Base-by-base conservation (phyloP, 2,329 filamentous ascomycete species). In the Fusarium decemcellulare region DNA sequence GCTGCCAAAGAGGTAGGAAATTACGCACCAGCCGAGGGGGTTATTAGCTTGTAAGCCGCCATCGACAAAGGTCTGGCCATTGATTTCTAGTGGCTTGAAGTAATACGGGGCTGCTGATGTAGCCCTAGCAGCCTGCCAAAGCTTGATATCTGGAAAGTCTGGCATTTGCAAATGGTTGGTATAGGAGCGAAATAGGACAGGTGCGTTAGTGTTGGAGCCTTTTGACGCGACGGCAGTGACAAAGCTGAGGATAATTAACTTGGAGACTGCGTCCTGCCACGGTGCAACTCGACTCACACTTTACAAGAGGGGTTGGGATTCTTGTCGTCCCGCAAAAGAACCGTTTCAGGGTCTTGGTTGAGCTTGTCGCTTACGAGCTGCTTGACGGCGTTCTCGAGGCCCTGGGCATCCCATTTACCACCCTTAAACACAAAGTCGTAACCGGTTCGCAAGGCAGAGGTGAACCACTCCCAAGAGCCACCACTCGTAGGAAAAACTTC, bases 51-150 rank as follows among this genome's bases (percentile, higher is more conserved):
- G 47, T 8, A 66, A 48, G 9, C 63, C 63, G 12, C 63, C 63
- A 23, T 66, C 63, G 5, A 66, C 29, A 36, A 63, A 58, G 15
- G 36, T 34, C 12, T 63, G 37, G 10, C 46, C 52, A 7, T 43
- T 56, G 15, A 63, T 47, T 3, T 32, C 50, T 6, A 63, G 48
- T 10, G 61, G 61, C 3, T 42, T 34, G 15, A 63, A 63, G 34
- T 59, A 63, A 15, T 34, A 36, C 6, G 61, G 61, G 4, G 61
- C 61, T 10, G 61, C 61, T 3, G 61, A 60, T 4, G 56, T 63
- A 8, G 61, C 61, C 3, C 61, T 55, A 14, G 61, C 61, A 9
- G 61, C 61, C 36, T 63, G 32, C 61, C 61, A 63, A 5, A 63
- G 48, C 43, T 63, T 63, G 30, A 63, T 60, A 8, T 42, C 34